A percentile compares a stretch with the other conserved stretches of the same genome.
Evolutionary conservation across 768 basidiomycete genomes (phyloP).

Genomic region (Paxillus rubicundulus): DNA sequence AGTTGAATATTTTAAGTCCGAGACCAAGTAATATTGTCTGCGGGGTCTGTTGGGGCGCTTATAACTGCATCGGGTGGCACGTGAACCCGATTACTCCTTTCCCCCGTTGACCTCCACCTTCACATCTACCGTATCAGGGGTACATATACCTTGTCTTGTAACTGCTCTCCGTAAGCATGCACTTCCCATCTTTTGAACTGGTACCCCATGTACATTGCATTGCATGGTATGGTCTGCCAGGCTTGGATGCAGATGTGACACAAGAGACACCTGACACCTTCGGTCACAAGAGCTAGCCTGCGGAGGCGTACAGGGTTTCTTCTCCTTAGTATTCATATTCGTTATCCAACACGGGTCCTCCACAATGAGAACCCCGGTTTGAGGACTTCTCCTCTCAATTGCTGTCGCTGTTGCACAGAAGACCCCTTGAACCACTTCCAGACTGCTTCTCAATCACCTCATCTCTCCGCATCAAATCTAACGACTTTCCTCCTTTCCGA

Average conservation of each 20-base stretch:
- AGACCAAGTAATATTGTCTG: too few species aligned
- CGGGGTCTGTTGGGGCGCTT: background rate
- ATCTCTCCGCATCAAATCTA: slow-evolving; percentile 25
- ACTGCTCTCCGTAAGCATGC: background rate
- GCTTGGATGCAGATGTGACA: slow-evolving; percentile 10
- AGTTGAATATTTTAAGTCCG: background rate
- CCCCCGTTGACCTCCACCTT: background rate
- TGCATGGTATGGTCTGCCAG: background rate
- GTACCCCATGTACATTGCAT: background rate
- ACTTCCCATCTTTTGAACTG: background rate
- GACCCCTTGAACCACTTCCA: slow-evolving; percentile 32
- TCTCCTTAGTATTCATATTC: slow-evolving; percentile 7
- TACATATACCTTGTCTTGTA: background rate
- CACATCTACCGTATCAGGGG: background rate
- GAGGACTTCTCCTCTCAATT: slow-evolving; percentile 17
- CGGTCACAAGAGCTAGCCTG: background rate
- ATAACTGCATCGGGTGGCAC: background rate
- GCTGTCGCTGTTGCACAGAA: background rate
- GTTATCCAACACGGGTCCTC: slow-evolving; percentile 13
- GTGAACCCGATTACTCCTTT: background rate
- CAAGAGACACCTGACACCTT: background rate
- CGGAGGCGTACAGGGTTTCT: background rate
- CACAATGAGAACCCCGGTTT: slow-evolving; percentile 28
- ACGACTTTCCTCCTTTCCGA: slow-evolving; percentile 26
- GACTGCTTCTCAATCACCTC: slow-evolving; percentile 28